Evolutionary conservation across 2,329 filamentous ascomycete genomes (phyloP).

Genomic region (Capronia coronata): DNA sequence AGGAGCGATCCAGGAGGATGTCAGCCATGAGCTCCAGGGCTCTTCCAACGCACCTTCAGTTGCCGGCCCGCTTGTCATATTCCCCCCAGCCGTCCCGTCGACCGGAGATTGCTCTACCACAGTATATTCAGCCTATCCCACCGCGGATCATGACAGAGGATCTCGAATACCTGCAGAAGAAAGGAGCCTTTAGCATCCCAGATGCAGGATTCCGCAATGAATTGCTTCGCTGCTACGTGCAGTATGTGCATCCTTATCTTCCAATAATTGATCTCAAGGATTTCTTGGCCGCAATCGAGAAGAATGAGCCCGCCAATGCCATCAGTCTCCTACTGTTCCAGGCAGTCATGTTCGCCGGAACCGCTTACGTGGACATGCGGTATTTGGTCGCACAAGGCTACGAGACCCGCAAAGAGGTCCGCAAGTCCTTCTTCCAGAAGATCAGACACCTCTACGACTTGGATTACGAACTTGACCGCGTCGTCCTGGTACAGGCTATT

Average conservation of each 20-base stretch:
- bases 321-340: conserved; percentile 86
- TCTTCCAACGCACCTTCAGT: conserved; percentile 36
- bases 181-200: conserved; percentile 77
- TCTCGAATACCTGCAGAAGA: conserved; percentile 72
- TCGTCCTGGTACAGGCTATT: conserved; percentile 79
- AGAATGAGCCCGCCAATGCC: conserved; percentile 61
- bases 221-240: conserved; percentile 71
- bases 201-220: conserved; percentile 65
- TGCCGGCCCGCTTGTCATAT: conserved; percentile 29
- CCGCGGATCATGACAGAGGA: conserved; percentile 72
- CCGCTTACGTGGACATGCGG: conserved; percentile 78
- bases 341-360: conserved; percentile 88
- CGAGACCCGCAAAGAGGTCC: conserved; percentile 67
- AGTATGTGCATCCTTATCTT: conserved; percentile 93
- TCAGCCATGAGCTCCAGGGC: conserved; percentile 39
- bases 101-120: conserved; percentile 45
- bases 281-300: conserved; percentile 52
- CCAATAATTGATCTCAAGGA: conserved; percentile 67
- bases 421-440: conserved; percentile 83
- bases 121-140: conserved; percentile 75
- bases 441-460: conserved; percentile 83
- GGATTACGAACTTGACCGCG: conserved; percentile 85
- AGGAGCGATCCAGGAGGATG: conserved; percentile 42
- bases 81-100: conserved; percentile 46
- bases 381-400: conserved; percentile 72